Evolutionary conservation across 2,329 filamentous ascomycete genomes (phyloP).

Genomic region (Drechslerella coelobrocha): DNA sequence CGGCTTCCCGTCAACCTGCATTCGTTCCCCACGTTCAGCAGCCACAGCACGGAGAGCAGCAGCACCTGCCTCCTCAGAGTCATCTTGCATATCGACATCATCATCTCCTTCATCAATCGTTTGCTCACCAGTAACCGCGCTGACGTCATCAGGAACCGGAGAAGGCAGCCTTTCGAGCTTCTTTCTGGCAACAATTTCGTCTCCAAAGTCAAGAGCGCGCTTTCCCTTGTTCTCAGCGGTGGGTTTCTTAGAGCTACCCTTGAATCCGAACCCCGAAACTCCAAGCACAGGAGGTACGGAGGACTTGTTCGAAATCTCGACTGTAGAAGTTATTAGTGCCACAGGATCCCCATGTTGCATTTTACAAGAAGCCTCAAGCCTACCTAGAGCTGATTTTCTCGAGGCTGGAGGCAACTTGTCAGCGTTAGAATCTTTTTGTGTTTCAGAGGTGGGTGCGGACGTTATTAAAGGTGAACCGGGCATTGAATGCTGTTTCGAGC

Average conservation of each 20-base stretch:
- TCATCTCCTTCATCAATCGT: constrained; percentile 70
- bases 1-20: constrained; percentile 58
- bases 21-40: constrained; percentile 77
- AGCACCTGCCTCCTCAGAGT: constrained; percentile 84
- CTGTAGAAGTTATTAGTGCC: constrained; percentile 54
- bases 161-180: constrained; percentile 91
- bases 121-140: constrained; percentile 66
- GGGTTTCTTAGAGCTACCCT: constrained; percentile 69
- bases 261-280: constrained; percentile 78
- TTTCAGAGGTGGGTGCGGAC: constrained; percentile 54
- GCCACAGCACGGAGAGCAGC: constrained; percentile 84
- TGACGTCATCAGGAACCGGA: constrained; percentile 66
- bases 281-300: constrained; percentile 73
- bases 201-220: constrained; percentile 81
- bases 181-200: constrained; percentile 83
- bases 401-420: constrained; percentile 55
- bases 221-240: constrained; percentile 70
- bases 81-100: constrained; percentile 76
- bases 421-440: constrained; percentile 55
- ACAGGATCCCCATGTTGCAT: constrained; percentile 3
- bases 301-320: constrained; percentile 57
- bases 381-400: constrained; percentile 54
- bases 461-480: constrained; percentile 50
- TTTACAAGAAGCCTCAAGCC: constrained; percentile 7
- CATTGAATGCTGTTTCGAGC: constrained; percentile 49